Base-by-base conservation (phyloP, 176 grass and related monocot genomes). In the Tuctoria greenei region DNA sequence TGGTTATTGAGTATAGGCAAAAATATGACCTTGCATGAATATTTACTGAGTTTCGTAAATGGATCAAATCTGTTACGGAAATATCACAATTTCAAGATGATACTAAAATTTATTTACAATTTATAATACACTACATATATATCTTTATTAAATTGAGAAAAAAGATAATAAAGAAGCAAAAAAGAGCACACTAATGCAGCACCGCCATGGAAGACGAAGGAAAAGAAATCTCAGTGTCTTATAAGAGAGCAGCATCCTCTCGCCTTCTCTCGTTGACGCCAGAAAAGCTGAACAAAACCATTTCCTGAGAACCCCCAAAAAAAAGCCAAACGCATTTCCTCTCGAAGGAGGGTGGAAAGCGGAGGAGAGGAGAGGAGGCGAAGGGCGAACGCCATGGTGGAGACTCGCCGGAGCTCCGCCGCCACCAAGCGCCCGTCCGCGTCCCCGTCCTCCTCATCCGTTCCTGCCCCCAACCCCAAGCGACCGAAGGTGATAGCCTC, bases 401-500 rank as follows among this genome's bases (percentile, higher is more conserved):
- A 95, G 86, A 99, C 96, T 69, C 83, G 96, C 80, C 96, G 96
- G 71, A 95, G 92, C 85, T 99, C 92, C 67, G 31, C 31, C 31
- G 31, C 31, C 31, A 31, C 74, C 60, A 93, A 86, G 88, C 88
- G 72, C 43, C 63, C 88, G 17, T 24, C 81, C 38, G 55, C 91
- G n/a, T 75, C 85, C 1, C 62, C 86, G 6, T 79, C 88, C 8
- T 82, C 91, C 27, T 72, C 88, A 8, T 85, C 91, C 11, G 76
- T 85, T 18, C 86, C 89, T 66, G n/a, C 79, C 4, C 78, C 85
- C 14, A 99, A 99, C 4, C 78, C 85, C 14, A 99, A 99, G 84
- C 89, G 96, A 9, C 56, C 82, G 60, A 99, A 99, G 96, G 96
- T 99, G 82, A 82, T 31, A 3, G 2, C 31, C 31, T 31, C 31